These are phyloP conservation scores for Purpureocillium lavendulum DNA, from an alignment of 2,329 filamentous ascomycete genomes.

Conservation along the genomic window DNA sequence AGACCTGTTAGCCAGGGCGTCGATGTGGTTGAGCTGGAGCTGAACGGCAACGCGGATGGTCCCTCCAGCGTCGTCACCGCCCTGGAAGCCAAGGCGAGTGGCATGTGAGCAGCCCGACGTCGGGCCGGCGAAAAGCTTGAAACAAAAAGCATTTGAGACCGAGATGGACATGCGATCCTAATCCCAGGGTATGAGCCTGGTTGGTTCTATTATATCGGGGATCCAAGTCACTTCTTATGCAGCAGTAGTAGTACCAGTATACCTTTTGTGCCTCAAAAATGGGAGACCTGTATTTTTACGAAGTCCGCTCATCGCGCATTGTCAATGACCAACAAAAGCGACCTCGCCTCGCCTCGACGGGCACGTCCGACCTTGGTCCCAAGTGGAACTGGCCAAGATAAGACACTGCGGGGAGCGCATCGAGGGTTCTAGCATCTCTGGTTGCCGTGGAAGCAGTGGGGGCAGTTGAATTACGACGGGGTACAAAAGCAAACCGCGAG, in stretches of 20 bases:
- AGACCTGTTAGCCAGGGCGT: conserved; percentile 34
- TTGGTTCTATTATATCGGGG: too few species aligned
- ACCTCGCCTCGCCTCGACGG: too few species aligned
- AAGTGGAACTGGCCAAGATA: too few species aligned
- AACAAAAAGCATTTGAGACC: neutral
- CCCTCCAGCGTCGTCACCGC: conserved; percentile 9
- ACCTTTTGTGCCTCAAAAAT: neutral
- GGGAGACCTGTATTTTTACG: too few species aligned
- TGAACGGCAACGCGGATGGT: conserved; percentile 7
- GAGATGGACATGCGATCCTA: too few species aligned
- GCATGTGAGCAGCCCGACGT: conserved; percentile 7
- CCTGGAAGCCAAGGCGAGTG: conserved; percentile 13
- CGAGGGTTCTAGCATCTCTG: conserved; percentile 2
- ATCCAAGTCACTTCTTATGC: neutral
- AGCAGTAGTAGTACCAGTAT: neutral
- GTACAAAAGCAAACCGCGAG: conserved; percentile 2
- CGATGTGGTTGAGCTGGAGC: conserved; percentile 5
- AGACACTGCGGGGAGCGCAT: too few species aligned
- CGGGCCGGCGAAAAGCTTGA: neutral
- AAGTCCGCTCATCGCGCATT: too few species aligned
- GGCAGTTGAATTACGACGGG: conserved; percentile 6
- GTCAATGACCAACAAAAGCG: neutral
- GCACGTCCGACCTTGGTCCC: too few species aligned
- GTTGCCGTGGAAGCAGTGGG: conserved; percentile 14
- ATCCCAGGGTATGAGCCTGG: too few species aligned